Conservation (phyloP, 352 stramenopile species). For the Pythium sp. region DNA sequence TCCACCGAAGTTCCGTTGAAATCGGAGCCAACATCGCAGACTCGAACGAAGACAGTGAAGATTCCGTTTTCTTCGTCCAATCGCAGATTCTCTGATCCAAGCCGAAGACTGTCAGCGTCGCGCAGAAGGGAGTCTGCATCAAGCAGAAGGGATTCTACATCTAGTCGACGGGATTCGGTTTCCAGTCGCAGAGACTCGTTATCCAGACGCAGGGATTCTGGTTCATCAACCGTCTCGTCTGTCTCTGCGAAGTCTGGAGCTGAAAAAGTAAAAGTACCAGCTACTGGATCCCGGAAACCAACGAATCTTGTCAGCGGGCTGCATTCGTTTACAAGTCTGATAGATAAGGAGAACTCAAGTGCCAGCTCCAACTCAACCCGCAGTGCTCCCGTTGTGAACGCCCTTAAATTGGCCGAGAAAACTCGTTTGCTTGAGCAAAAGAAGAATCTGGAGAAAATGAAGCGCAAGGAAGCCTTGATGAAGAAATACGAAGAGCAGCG, state of each 20-base stretch:
- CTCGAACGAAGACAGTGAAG: conserved; percentile 2
- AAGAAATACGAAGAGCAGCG: conserved; percentile 74
- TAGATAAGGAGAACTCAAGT: conserved; percentile 47
- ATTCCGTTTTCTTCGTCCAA: conserved; percentile 16
- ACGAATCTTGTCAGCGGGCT: conserved; percentile 69
- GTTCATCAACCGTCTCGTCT: conserved; percentile 56
- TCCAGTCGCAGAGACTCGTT: conserved; percentile 12
- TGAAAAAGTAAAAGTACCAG: conserved; percentile 6
- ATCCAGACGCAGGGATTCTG: conserved; percentile 32
- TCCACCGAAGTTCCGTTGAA: background rate
- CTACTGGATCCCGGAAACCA: conserved; percentile 28
- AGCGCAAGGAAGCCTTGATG: conserved; percentile 58
- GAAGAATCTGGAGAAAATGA: conserved; percentile 58
- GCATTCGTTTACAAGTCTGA: conserved; percentile 69
- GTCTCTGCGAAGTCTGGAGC: conserved; percentile 37
- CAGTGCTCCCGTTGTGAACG: conserved; percentile 53
- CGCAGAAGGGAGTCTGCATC: conserved; percentile 8
- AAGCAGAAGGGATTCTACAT: conserved; percentile 12
- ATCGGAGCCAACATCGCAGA: background rate
- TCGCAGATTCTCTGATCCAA: conserved; percentile 16
- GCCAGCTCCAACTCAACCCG: conserved; percentile 27
- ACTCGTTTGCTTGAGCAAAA: conserved; percentile 66
- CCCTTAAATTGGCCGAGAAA: conserved; percentile 71
- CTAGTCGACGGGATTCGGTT: conserved; percentile 8
- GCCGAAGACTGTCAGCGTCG: conserved; percentile 6